Evolutionary conservation across 106 monocot genomes (phyloP).

Genomic region (Dendrobium chrysotoxum): DNA sequence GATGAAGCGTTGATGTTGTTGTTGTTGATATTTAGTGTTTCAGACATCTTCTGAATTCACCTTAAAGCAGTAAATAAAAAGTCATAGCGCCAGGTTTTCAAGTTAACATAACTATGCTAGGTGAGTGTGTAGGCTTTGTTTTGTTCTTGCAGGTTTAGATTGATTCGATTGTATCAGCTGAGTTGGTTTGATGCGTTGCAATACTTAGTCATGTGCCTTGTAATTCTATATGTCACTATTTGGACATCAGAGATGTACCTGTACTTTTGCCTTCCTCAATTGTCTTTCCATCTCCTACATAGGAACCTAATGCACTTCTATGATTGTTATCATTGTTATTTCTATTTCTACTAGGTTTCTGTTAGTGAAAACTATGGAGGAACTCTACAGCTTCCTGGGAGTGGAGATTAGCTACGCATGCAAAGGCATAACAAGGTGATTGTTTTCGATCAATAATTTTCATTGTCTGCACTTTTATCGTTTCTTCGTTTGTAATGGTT

Average conservation of each 20-base stretch:
- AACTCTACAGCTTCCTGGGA: background rate
- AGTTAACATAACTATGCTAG: background rate
- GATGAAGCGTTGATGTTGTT: no score
- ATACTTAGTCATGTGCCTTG: background rate
- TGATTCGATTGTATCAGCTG: background rate
- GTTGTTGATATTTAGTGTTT: background rate
- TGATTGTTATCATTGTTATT: background rate
- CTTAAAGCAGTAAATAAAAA: background rate
- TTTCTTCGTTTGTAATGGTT: background rate
- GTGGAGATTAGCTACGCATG: background rate
- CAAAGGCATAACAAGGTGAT: background rate
- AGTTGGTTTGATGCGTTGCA: background rate
- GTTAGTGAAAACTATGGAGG: constrained; percentile 10
- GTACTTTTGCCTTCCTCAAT: background rate
- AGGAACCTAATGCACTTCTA: background rate
- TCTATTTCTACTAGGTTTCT: constrained; percentile 2
- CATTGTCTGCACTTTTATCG: background rate
- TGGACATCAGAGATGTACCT: background rate
- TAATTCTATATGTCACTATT: background rate
- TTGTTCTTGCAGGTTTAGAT: background rate
- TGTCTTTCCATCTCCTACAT: background rate
- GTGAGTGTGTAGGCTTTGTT: background rate
- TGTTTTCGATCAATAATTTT: background rate
- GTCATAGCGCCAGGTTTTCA: background rate
- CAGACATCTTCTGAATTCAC: background rate